Base-by-base conservation (phyloP, 164 flowering plant genomes). In the Annona squamosa region DNA sequence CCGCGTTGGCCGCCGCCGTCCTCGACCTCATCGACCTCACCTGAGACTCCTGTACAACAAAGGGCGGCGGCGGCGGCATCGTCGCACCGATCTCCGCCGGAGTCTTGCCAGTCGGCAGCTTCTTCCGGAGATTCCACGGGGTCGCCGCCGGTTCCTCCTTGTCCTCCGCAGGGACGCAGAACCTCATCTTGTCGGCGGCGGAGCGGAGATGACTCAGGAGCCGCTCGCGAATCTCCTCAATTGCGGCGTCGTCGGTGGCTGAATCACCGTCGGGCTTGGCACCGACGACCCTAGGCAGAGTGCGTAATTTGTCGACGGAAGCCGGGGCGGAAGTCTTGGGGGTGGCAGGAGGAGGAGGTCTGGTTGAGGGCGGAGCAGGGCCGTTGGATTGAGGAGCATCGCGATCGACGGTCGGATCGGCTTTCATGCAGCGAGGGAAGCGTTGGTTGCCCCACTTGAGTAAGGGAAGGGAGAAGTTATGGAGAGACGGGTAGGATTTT, bases 41-140 rank as follows among this genome's bases (percentile, higher is more conserved):
- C 48, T 48, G 70, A 52, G 9, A 9, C 59, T 52, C 59, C 59
- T 52, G 59, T 2, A 52, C 59, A 9, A 3, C 2, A 9, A 13
- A 16, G 3, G 59, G 59, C 59, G 59, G 10, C 0, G 56, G 68
- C 69, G 59, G 13, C 9, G 59, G 10, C 7, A 16, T 10, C 13
- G 44, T 75, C 4, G 76, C 77, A 48, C 78, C 87, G 69, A 37
- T 56, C 52, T 75, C 82, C 48, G 10, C 69, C 68, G 90, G 85
- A 18, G 79, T 77, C 79, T 86, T 85, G 47, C 80, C 77, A 59
- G 82, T 86, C 17, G 87, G 89, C 61, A 89, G 77, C 81, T 94
- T 78, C 19, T 87, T 89, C 81, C 98, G 81, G 78, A 91, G 82
- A 82, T 88, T 91, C 93, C 93, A 89, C 67, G 91, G 95, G 81